Evolutionary conservation across 2,329 filamentous ascomycete genomes (phyloP).

Genomic region (Penicillium sp.): DNA sequence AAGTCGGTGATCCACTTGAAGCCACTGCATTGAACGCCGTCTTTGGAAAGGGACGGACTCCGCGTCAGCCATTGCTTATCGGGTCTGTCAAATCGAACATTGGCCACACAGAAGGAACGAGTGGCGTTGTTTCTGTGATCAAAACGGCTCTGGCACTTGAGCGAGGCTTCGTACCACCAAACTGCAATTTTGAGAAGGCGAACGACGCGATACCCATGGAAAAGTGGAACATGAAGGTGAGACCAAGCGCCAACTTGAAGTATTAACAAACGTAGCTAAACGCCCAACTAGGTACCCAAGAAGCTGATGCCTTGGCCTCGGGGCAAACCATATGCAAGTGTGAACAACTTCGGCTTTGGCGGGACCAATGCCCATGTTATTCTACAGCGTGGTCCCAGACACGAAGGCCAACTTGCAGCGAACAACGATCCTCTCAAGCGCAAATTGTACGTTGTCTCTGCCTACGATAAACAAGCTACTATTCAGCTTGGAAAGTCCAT

Average conservation of each 20-base stretch:
- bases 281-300: conserved; percentile 16
- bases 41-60: conserved; percentile 21
- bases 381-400: conserved; percentile 24
- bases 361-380: conserved; percentile 38
- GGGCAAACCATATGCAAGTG: conserved; percentile 24
- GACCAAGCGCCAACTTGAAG: neutral
- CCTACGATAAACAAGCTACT: conserved; percentile 20
- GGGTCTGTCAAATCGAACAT: conserved; percentile 35
- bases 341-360: conserved; percentile 41
- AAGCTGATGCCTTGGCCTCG: conserved; percentile 30
- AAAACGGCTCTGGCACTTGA: conserved; percentile 31
- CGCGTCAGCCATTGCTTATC: conserved; percentile 25
- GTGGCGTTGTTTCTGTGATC: conserved; percentile 30
- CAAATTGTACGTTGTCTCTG: conserved; percentile 21
- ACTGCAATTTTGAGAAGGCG: conserved; percentile 25
- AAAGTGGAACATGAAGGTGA: conserved; percentile 29
- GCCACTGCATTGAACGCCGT: conserved; percentile 23
- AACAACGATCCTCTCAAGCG: conserved; percentile 17
- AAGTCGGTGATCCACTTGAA: conserved; percentile 37
- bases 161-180: conserved; percentile 29
- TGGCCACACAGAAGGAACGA: conserved; percentile 31
- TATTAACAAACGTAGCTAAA: neutral
- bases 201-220: conserved; percentile 29
- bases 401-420: conserved; percentile 17
- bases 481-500: conserved; percentile 15